phyloP scores from a whole-genome alignment of 352 stramenopile genomes.

The Aphanomyces astaci region DNA sequence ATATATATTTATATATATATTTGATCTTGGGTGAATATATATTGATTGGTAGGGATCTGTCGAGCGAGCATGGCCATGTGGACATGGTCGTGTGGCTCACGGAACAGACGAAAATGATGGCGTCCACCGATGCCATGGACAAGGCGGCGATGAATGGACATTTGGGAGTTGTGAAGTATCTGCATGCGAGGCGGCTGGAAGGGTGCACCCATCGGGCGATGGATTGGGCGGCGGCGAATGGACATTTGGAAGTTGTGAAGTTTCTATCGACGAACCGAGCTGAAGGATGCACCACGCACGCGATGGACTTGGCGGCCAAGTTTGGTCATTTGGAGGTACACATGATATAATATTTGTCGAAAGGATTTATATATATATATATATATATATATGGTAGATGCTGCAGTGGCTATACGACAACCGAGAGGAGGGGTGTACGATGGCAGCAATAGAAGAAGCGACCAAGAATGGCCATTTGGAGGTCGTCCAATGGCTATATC shows the following conservation, averaged over 20 bases:
- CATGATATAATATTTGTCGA: neutral
- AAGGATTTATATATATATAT: too few species aligned
- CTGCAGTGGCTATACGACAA: constrained; percentile 28
- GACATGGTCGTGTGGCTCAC: constrained; percentile 23
- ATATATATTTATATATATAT: too few species aligned
- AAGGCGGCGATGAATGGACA: constrained; percentile 6
- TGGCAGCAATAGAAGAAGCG: constrained; percentile 12
- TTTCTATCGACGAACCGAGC: neutral
- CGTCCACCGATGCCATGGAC: constrained; percentile 6
- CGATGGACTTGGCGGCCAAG: neutral
- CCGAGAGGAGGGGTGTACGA: constrained; percentile 28
- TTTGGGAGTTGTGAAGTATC: neutral
- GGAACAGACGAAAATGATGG: constrained; percentile 14
- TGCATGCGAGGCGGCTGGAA: neutral
- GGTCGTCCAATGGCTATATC: constrained; percentile 28
- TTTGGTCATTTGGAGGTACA: neutral
- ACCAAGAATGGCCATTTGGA: constrained; percentile 25
- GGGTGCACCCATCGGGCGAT: neutral
- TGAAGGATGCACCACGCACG: constrained; percentile 5
- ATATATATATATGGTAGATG: too few species aligned
- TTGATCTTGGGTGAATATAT: neutral
- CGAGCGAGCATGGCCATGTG: constrained; percentile 16
- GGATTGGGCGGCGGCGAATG: constrained; percentile 5
- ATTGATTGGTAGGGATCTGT: constrained; percentile 8
- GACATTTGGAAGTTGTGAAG: neutral